Evolutionary conservation across 768 basidiomycete species (phyloP).

Genomic region (Imleria badia): DNA sequence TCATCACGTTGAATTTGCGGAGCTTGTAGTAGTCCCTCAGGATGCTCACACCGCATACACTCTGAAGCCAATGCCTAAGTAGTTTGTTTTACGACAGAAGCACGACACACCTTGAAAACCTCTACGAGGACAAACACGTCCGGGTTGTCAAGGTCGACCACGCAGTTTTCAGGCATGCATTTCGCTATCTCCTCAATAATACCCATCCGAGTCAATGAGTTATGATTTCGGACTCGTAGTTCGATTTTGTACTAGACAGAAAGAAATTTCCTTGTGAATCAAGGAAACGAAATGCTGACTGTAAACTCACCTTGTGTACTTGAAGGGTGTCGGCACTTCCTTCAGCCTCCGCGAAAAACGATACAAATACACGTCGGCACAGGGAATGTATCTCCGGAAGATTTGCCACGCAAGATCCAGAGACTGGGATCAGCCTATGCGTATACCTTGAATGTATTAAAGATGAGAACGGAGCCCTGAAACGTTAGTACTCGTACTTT

Average conservation of each 20-base stretch:
- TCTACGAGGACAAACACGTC: conserved; percentile 77
- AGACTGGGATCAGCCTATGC: conserved; percentile 71
- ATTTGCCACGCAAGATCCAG: conserved; percentile 65
- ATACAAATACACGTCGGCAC: conserved; percentile 52
- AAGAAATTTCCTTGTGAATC: neutral
- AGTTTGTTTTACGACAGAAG: neutral
- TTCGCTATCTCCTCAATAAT: conserved; percentile 69
- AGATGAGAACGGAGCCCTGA: neutral
- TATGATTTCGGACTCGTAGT: conserved; percentile 72
- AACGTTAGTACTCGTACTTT: conserved; percentile 40
- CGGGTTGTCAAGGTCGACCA: conserved; percentile 66
- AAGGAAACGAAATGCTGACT: neutral
- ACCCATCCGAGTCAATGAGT: conserved; percentile 54
- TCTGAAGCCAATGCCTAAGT: conserved; percentile 40
- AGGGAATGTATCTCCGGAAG: conserved; percentile 65
- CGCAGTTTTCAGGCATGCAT: conserved; percentile 66
- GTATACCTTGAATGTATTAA: conserved; percentile 48
- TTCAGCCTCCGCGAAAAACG: conserved; percentile 50
- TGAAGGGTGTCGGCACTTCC: conserved; percentile 25
- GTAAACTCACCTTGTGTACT: conserved; percentile 43
- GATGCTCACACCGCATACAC: conserved; percentile 72
- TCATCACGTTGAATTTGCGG: conserved; percentile 79
- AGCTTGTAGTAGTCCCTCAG: conserved; percentile 69
- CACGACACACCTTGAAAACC: conserved; percentile 70
- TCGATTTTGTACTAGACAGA: conserved; percentile 75